phyloP scores from a whole-genome alignment of 768 basidiomycete species.

The Suillus clintonianus region DNA sequence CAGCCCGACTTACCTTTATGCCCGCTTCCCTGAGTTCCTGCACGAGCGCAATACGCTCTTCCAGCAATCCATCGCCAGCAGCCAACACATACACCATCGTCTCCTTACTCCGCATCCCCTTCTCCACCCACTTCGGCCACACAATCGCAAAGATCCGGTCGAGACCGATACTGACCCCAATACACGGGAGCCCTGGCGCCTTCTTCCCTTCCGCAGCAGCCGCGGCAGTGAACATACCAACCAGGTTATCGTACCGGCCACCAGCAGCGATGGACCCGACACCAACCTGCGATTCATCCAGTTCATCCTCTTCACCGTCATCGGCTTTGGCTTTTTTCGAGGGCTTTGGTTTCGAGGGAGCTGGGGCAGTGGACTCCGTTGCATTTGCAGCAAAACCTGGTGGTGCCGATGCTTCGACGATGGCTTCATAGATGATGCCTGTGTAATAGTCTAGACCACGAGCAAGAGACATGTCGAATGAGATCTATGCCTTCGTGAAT shows the following conservation, averaged over 20 bases:
- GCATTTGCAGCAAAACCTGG: constrained; percentile 70
- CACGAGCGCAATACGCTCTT: constrained; percentile 81
- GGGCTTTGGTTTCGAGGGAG: constrained; percentile 37
- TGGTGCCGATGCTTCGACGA: constrained; percentile 91
- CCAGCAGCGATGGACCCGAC: constrained; percentile 99
- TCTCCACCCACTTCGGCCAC: constrained; percentile 83
- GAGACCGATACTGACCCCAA: constrained; percentile 90
- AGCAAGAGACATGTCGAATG: constrained; percentile 96
- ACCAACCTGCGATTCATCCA: constrained; percentile 91
- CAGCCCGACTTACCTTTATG: constrained; percentile 65
- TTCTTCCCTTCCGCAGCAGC: constrained; percentile 78
- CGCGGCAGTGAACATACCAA: constrained; percentile 85
- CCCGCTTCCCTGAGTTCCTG: constrained; percentile 82
- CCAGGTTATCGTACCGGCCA: constrained; percentile 94
- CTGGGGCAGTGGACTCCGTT: constrained; percentile 37
- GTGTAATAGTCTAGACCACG: constrained; percentile 98
- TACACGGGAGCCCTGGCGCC: constrained; percentile 72
- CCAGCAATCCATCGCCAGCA: constrained; percentile 84
- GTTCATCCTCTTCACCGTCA: constrained; percentile 66
- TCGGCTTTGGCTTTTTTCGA: constrained; percentile 45
- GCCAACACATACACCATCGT: constrained; percentile 95
- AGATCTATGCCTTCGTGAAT: constrained; percentile 56
- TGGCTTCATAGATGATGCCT: constrained; percentile 96
- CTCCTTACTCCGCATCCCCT: constrained; percentile 81
- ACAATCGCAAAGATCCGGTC: constrained; percentile 92